Evolutionary conservation across 2,329 filamentous ascomycete genomes (phyloP).

Genomic region (Magnaporthales sp.): DNA sequence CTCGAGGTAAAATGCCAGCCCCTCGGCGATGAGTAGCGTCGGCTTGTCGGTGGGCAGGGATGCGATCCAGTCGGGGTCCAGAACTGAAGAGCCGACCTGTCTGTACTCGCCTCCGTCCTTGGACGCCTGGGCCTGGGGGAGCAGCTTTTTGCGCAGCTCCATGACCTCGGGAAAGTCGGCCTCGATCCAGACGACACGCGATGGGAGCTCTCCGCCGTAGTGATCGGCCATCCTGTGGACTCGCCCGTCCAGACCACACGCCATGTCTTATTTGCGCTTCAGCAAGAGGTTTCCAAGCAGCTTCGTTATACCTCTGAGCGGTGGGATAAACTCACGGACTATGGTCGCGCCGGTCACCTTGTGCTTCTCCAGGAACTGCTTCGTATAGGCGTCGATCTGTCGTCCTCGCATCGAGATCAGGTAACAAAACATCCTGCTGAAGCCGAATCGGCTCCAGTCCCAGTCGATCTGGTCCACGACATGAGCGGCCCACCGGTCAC

Average conservation of each 20-base stretch:
- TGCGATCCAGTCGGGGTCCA: constrained; percentile 19
- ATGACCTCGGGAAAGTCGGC: constrained; percentile 25
- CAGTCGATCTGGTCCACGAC: constrained; percentile 7
- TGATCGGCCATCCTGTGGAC: constrained; percentile 4
- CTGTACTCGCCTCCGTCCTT: constrained; percentile 15
- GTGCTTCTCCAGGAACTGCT: constrained; percentile 5
- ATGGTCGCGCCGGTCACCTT: constrained; percentile 6
- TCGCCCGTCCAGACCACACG: constrained; percentile 7
- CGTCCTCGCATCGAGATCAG: neutral
- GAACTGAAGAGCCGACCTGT: constrained; percentile 17
- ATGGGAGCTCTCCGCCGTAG: constrained; percentile 2
- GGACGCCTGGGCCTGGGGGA: constrained; percentile 10
- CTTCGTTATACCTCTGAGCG: neutral
- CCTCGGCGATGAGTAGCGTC: constrained; percentile 23
- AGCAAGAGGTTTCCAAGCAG: neutral
- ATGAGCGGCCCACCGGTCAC: constrained; percentile 6
- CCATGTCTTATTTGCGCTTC: constrained; percentile 2
- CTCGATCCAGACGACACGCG: constrained; percentile 20
- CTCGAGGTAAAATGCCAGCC: constrained; percentile 21
- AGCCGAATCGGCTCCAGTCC: constrained; percentile 3
- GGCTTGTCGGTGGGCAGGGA: constrained; percentile 20
- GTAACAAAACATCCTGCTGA: constrained; percentile 4
- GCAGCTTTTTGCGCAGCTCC: constrained; percentile 18
- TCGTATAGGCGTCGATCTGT: constrained; percentile 3
- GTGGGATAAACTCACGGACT: constrained; percentile 1